A percentile compares a stretch with the other conserved stretches of the same genome.
These are phyloP conservation scores for Metschnikowia matae DNA, from an alignment of 805 yeast species.

Conservation along the genomic window DNA sequence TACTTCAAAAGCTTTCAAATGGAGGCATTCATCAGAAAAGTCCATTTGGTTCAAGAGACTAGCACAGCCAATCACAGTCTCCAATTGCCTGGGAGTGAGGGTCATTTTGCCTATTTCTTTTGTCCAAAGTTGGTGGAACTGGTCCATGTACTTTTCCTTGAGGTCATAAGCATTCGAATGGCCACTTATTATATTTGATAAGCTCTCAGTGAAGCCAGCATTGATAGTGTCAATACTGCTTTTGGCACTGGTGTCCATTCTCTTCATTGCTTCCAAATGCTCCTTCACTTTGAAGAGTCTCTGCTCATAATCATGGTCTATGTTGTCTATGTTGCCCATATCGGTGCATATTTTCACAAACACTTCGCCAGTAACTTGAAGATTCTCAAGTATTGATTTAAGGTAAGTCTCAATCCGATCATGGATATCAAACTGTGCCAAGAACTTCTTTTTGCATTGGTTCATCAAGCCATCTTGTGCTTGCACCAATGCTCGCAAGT, in stretches of 20 bases:
- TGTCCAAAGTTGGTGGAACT: too few relatives aligned
- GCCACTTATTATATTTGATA: too few relatives aligned
- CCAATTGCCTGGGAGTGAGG: too few relatives aligned
- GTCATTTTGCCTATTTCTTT: too few relatives aligned
- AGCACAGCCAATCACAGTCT: too few relatives aligned
- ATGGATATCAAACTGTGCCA: slow-evolving; percentile 1
- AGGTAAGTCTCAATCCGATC: not conserved
- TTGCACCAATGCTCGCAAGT: not conserved
- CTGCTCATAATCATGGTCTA: not conserved
- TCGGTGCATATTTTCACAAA: not conserved
- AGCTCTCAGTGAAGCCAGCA: too few relatives aligned
- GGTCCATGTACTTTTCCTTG: too few relatives aligned
- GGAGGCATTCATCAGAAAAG: too few relatives aligned
- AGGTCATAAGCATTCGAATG: too few relatives aligned
- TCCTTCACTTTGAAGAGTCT: not conserved
- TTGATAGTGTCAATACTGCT: too few relatives aligned
- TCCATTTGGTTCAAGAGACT: too few relatives aligned
- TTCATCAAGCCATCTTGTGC: not conserved
- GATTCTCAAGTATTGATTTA: not conserved
- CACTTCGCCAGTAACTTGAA: not conserved
- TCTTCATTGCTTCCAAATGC: not conserved
- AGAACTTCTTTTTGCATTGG: not conserved
- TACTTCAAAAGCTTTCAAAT: too few relatives aligned
- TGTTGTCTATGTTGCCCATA: not conserved
- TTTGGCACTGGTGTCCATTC: not conserved